phyloP scores from a whole-genome alignment of 257 asterid genomes.

The Leonotis leonurus region DNA sequence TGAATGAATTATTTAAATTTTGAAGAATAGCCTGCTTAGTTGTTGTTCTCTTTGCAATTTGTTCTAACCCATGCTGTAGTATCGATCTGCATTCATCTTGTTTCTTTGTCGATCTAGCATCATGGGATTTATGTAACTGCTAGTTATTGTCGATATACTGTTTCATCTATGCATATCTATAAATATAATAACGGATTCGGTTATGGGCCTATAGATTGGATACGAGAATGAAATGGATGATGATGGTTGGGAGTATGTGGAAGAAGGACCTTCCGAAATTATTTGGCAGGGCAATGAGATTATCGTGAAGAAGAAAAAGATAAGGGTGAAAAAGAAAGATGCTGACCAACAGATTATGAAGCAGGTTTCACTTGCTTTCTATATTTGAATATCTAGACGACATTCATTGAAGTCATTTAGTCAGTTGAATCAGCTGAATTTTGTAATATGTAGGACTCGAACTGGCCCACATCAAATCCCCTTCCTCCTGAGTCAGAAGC shows the following conservation, averaged over 20 bases:
- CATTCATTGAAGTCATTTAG: not conserved
- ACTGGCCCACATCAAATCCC: conserved; percentile 92
- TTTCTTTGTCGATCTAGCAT: conserved; percentile 1
- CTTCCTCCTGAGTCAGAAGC: conserved; percentile 88
- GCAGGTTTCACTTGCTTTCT: conserved; percentile 44
- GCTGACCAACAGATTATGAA: conserved; percentile 18
- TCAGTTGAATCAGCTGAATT: not conserved
- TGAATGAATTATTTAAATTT: not conserved
- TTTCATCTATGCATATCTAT: not conserved
- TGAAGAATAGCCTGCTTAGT: not conserved
- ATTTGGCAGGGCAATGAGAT: conserved; percentile 98
- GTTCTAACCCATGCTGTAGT: not conserved
- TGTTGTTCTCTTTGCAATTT: not conserved
- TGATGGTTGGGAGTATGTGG: conserved; percentile 85
- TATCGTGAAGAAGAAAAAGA: conserved; percentile 79
- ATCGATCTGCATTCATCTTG: not conserved
- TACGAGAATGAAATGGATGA: conserved; percentile 39
- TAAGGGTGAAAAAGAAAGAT: conserved; percentile 68
- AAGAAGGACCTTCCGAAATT: conserved; percentile 95
- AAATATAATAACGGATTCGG: not conserved
- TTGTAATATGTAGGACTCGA: conserved; percentile 48
- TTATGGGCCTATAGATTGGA: conserved; percentile 34
- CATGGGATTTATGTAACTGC: not conserved
- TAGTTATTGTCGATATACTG: not conserved
- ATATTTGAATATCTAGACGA: not conserved